phyloP scores from a whole-genome alignment of 2,329 filamentous ascomycete genomes.

The Macrophomina pseudophaseolina region DNA sequence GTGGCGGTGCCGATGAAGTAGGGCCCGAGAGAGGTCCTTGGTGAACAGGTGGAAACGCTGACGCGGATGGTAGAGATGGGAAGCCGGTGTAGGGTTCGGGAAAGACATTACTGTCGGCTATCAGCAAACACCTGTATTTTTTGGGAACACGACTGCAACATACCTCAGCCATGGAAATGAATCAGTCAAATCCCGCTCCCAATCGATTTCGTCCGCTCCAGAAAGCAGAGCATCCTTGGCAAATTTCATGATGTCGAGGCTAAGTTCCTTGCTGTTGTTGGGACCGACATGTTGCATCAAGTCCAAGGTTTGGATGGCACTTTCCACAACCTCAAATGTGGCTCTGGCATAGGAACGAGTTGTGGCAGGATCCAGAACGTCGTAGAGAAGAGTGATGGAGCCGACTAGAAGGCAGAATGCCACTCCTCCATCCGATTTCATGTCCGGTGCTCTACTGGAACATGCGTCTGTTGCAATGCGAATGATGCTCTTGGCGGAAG shows the following conservation, averaged over 20 bases:
- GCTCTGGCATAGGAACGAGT: not conserved
- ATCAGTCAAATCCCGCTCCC: not conserved
- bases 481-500: not conserved
- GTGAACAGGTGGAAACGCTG: not conserved
- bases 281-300: slow-evolving; percentile 8
- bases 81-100: not conserved
- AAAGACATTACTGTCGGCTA: not conserved
- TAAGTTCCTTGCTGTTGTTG: slow-evolving; percentile 1
- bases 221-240: slow-evolving; percentile 6
- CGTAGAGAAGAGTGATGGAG: slow-evolving; percentile 1
- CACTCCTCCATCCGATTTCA: not conserved
- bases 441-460: not conserved
- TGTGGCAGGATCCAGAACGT: slow-evolving; percentile 1
- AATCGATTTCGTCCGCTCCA: not conserved
- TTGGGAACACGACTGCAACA: not conserved
- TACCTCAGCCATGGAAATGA: slow-evolving; percentile 8
- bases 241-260: slow-evolving; percentile 15
- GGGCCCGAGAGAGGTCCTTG: not conserved
- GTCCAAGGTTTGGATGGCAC: not conserved
- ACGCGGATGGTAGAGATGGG: not conserved
- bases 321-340: slow-evolving; percentile 5
- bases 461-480: not conserved
- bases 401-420: not conserved
- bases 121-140: not conserved
- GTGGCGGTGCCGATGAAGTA: not conserved